A percentile compares a stretch with the other conserved stretches of the same genome.
Evolutionary conservation across 352 stramenopile species (phyloP).

Genomic region (Phytophthora rubi): DNA sequence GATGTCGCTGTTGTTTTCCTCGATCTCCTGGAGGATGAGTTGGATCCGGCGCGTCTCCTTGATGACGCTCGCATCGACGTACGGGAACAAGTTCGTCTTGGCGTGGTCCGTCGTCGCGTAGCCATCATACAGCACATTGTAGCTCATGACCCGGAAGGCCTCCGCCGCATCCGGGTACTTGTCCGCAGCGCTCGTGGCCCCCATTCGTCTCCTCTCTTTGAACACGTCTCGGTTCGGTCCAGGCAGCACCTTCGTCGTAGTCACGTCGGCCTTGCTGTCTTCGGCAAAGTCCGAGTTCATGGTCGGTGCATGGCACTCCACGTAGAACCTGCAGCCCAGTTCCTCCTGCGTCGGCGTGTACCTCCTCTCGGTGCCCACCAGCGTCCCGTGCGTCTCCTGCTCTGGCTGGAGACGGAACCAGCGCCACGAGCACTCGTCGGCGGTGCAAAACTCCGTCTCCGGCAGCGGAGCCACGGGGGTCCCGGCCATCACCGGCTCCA

Average conservation of each 20-base stretch:
- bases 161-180: slow-evolving; percentile 24
- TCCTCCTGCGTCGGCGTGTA: slow-evolving; percentile 54
- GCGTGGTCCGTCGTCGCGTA: slow-evolving; percentile 68
- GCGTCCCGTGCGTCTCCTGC: slow-evolving; percentile 10
- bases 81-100: slow-evolving; percentile 69
- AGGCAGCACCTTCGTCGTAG: slow-evolving; percentile 45
- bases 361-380: slow-evolving; percentile 32
- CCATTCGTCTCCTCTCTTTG: slow-evolving; percentile 33
- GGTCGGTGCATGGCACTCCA: slow-evolving; percentile 60
- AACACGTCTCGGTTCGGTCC: slow-evolving; percentile 70
- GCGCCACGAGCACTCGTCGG: slow-evolving; percentile 65
- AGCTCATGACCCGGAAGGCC: slow-evolving; percentile 80
- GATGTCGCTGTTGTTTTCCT: slow-evolving; percentile 64
- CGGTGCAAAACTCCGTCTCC: slow-evolving; percentile 66
- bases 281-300: slow-evolving; percentile 39
- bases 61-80: slow-evolving; percentile 50
- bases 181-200: slow-evolving; percentile 14
- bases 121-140: slow-evolving; percentile 81
- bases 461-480: slow-evolving; percentile 56
- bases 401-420: slow-evolving; percentile 53
- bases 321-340: slow-evolving; percentile 51
- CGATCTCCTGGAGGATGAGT: slow-evolving; percentile 76
- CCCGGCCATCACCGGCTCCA: slow-evolving; percentile 55
- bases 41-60: slow-evolving; percentile 78
- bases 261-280: slow-evolving; percentile 39